Evolutionary conservation across 129 eudicot genomes (phyloP).

Genomic region (Artemisia annua): DNA sequence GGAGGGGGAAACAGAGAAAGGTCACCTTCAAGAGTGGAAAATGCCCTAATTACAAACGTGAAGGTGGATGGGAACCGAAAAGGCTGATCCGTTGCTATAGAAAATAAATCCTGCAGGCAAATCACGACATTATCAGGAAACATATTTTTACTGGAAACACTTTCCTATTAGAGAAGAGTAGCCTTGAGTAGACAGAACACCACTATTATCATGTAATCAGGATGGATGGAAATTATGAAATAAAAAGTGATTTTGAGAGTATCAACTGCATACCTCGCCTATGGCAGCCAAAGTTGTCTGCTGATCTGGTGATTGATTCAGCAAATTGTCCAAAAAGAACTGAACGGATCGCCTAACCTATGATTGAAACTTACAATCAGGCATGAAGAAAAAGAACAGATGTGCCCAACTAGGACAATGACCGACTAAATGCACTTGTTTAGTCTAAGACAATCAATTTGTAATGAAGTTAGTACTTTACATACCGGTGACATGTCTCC

Average conservation of each 20-base stretch:
- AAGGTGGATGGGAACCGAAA: slow-evolving; percentile 94
- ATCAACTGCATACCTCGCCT: slow-evolving; percentile 65
- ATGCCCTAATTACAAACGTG: slow-evolving; percentile 88
- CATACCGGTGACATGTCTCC: slow-evolving; percentile 94
- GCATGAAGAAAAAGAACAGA: slow-evolving; percentile 3
- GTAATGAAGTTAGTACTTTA: slow-evolving; percentile 12
- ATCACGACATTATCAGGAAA: not conserved
- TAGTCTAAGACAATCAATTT: slow-evolving; percentile 17
- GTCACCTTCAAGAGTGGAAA: slow-evolving; percentile 95
- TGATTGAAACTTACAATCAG: slow-evolving; percentile 10
- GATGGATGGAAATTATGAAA: not conserved
- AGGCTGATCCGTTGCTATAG: slow-evolving; percentile 96
- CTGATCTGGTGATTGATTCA: slow-evolving; percentile 67
- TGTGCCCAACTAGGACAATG: no score
- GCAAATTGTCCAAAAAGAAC: slow-evolving; percentile 89
- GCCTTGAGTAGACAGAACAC: not conserved
- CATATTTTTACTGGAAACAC: not conserved
- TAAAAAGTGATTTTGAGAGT: not conserved
- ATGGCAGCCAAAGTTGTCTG: slow-evolving; percentile 88
- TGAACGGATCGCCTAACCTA: slow-evolving; percentile 97
- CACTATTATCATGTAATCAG: not conserved
- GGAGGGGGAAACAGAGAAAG: slow-evolving; percentile 23
- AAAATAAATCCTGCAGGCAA: slow-evolving; percentile 82
- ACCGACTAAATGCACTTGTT: not conserved
- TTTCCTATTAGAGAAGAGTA: no score